A percentile compares a stretch with the other conserved stretches of the same genome.
These are phyloP conservation scores for Immersiella caudata DNA, from an alignment of 495 filamentous ascomycete species.

Conservation along the genomic window DNA sequence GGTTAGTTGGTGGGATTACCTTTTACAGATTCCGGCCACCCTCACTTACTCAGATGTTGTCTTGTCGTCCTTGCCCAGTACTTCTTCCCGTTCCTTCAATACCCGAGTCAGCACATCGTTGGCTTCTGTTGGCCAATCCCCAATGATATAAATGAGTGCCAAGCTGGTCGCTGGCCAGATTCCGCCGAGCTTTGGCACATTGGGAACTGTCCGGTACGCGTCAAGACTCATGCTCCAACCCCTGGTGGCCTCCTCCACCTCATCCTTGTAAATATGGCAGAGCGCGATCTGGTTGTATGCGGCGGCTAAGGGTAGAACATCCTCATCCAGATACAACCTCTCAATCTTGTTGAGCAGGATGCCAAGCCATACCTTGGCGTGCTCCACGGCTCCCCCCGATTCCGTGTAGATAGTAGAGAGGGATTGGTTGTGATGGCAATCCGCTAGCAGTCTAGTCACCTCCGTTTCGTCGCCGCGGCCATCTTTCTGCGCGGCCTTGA, in stretches of 20 bases:
- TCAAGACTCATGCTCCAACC: not conserved
- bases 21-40: too few relatives aligned
- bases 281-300: constrained; percentile 4
- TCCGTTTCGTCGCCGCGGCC: constrained; percentile 1
- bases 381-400: not conserved
- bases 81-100: not conserved
- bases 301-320: not conserved
- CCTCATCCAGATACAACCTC: constrained; percentile 3
- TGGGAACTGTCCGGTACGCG: constrained; percentile 1
- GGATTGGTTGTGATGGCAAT: constrained; percentile 4
- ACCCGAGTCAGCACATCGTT: not conserved
- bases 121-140: constrained; percentile 1
- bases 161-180: constrained; percentile 3
- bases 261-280: constrained; percentile 5
- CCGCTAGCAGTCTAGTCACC: not conserved
- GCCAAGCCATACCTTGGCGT: constrained; percentile 3
- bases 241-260: not conserved
- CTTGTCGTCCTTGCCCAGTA: constrained; percentile 3
- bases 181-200: not conserved
- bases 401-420: constrained; percentile 6
- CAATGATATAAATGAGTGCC: constrained; percentile 1
- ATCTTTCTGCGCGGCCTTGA: not conserved
- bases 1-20: not conserved
- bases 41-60: constrained; percentile 4
- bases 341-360: constrained; percentile 1